Percentiles rank a stretch among this genome's conserved stretches.
These are phyloP conservation scores for Coffea canephora DNA, from an alignment of 257 asterid species.

Conservation along the genomic window DNA sequence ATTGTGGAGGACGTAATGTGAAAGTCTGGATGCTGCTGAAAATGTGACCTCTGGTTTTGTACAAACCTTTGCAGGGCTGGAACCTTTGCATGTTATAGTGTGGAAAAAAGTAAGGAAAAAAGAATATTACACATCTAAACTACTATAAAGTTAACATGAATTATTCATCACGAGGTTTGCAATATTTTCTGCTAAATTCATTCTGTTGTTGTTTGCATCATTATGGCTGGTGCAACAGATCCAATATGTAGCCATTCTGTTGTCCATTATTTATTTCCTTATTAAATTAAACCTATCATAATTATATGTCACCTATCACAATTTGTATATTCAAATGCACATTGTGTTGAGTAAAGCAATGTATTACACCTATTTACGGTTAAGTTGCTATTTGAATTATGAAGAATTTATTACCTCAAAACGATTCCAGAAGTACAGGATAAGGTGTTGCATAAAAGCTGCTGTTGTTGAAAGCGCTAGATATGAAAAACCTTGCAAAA, in stretches of 20 bases:
- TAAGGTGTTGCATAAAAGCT: slow-evolving; percentile 96
- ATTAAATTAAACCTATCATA: background rate
- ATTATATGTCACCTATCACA: background rate
- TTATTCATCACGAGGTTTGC: too few relatives aligned
- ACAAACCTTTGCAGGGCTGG: slow-evolving; percentile 95
- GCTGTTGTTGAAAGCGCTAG: slow-evolving; percentile 95
- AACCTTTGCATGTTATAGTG: slow-evolving; percentile 43
- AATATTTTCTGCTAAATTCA: background rate
- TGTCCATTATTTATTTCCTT: background rate
- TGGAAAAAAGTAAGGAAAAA: background rate
- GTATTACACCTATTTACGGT: background rate
- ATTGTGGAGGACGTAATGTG: slow-evolving; percentile 90
- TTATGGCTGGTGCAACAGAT: background rate
- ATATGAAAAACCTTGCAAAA: slow-evolving; percentile 81
- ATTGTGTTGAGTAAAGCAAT: background rate
- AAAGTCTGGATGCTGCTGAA: slow-evolving; percentile 94
- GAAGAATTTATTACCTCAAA: slow-evolving; percentile 64
- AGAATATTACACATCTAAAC: background rate
- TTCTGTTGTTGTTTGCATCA: background rate
- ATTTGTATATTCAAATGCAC: background rate
- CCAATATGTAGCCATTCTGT: background rate
- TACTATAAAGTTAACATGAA: background rate
- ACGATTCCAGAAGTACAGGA: slow-evolving; percentile 95
- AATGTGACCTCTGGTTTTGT: slow-evolving; percentile 78
- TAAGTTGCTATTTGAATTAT: background rate